Conservation (phyloP, 148 eudicot species). For the Amaranthus palmeri region DNA sequence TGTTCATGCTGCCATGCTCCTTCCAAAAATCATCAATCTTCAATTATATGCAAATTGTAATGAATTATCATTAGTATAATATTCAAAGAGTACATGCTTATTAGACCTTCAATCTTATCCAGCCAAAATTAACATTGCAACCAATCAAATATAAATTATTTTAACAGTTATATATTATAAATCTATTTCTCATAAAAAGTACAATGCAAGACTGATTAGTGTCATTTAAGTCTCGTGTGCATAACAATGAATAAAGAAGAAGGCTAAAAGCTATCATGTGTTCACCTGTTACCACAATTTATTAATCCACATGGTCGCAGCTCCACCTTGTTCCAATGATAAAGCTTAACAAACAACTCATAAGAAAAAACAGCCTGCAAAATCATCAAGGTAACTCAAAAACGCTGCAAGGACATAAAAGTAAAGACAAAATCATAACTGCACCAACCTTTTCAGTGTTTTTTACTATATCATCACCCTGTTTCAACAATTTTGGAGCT, state of each 20-base stretch:
- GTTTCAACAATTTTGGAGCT: constrained; percentile 36
- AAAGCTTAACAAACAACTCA: constrained; percentile 77
- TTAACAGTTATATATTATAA: too few species aligned
- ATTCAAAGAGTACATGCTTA: too few species aligned
- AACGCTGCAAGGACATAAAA: constrained; percentile 10
- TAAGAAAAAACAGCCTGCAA: constrained; percentile 73
- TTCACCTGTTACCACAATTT: constrained; percentile 88
- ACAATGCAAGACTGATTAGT: neutral
- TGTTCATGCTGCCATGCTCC: too few species aligned
- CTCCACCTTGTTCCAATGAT: constrained; percentile 73
- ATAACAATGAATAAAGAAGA: neutral
- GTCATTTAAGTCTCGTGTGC: neutral
- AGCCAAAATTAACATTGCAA: too few species aligned
- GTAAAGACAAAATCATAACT: constrained; percentile 9
- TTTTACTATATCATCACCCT: constrained; percentile 36
- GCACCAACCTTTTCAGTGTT: constrained; percentile 47
- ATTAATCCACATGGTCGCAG: constrained; percentile 62
- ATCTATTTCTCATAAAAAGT: too few species aligned
- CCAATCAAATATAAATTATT: too few species aligned
- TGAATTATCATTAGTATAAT: too few species aligned
- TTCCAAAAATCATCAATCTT: too few species aligned
- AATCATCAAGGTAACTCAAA: constrained; percentile 18
- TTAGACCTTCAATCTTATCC: too few species aligned
- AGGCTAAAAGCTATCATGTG: neutral
- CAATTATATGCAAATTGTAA: too few species aligned